Base-by-base conservation (phyloP, 2,329 filamentous ascomycete species). In the Colletotrichum sidae region DNA sequence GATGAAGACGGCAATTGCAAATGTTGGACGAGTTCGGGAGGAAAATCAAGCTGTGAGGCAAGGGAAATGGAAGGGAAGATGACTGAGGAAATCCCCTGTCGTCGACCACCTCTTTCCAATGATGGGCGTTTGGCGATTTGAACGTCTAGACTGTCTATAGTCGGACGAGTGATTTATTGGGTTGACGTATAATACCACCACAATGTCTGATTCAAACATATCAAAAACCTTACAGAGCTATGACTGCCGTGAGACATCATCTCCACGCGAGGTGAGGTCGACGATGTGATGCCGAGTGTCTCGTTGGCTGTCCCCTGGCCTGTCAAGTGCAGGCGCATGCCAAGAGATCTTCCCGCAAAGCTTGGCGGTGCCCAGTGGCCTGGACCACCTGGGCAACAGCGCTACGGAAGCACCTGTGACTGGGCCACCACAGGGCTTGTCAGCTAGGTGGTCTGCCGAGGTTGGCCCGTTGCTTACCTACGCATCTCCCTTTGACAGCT, bases 311-410 rank as follows among this genome's bases (percentile, higher is more conserved):
- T 61, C 37, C 57, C 52, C 17, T 60, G 41, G 35, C 35, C 41
- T 62, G 62, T 57, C 63, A 66, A 66, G 63, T 42, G 52, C 63
- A 66, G 63, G 63, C 42, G 52, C 37, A 17, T 54, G 62, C 63
- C 58, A 62, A 62, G 59, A 49, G 52, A 66, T 66, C 62, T 63
- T 60, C 55, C 60, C 60, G 60, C 42, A 44, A 66, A 62, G 59
- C 63, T 66, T 66, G 47, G 63, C 63, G 25, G 25, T 25, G 41
- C 47, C 52, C 53, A 42, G 47, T 47, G 59, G 41, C 41, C 25
- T 51, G 37, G n/a, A 33, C 46, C 25, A 25, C 25, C 25, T 25
- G 25, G 25, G 25, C 25, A 25, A 25, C 4, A 25, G 25, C 25
- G 25, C 25, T 25, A 25, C 25, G 4, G 25, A 25, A 25, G 25